Conservation (phyloP, 441 rosid species). For the Populus hybrid region DNA sequence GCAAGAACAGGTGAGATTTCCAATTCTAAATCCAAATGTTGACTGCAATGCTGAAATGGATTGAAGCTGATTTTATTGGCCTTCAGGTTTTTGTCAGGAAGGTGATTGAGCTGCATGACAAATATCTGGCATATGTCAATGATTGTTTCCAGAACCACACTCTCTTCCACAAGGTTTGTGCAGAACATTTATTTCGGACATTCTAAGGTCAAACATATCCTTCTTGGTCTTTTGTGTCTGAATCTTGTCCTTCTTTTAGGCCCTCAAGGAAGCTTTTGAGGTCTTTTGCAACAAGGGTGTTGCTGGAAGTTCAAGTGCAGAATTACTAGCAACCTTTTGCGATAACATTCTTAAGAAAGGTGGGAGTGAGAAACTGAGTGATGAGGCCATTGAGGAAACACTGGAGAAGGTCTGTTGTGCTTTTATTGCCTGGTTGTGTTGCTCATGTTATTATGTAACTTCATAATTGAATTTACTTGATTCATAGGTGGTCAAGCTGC, state of each 20-base stretch:
- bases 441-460: neutral
- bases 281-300: conserved; percentile 88
- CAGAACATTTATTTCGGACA: conserved; percentile 27
- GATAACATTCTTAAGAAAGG: conserved; percentile 96
- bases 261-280: conserved; percentile 96
- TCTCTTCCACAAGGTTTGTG: conserved; percentile 84
- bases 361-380: conserved; percentile 32
- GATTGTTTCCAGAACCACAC: conserved; percentile 86
- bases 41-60: neutral
- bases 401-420: conserved; percentile 72
- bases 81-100: conserved; percentile 83
- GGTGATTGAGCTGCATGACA: conserved; percentile 88
- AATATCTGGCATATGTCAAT: conserved; percentile 78
- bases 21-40: neutral
- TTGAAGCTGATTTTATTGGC: conserved; percentile 16
- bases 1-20: conserved; percentile 68
- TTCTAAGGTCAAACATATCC: conserved; percentile 12
- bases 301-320: conserved; percentile 93
- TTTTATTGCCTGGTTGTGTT: neutral
- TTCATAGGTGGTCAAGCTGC: conserved; percentile 73
- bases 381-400: conserved; percentile 65
- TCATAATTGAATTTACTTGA: conserved; percentile 6
- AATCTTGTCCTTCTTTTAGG: conserved; percentile 37
- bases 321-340: conserved; percentile 86
- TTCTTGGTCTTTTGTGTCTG: conserved; percentile 11